Conservation (phyloP, 176 grass and related monocot species). For the Bolboschoenus planiculmis region DNA sequence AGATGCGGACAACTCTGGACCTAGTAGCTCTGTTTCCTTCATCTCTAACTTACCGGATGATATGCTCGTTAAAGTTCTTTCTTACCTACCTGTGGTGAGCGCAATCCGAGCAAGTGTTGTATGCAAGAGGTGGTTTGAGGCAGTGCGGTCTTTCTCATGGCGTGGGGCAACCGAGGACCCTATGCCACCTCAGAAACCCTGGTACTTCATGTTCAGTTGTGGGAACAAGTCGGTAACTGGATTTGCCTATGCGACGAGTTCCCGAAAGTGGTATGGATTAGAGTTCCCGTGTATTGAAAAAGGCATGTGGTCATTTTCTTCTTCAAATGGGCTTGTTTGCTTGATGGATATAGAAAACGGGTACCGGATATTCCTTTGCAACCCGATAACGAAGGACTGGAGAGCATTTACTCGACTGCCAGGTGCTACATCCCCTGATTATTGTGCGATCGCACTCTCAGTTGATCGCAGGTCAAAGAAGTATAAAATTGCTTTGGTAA, state of each 20-base stretch:
- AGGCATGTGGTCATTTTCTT: constrained; percentile 73
- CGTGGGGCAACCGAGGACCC: constrained; percentile 37
- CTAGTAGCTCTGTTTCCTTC: constrained; percentile 30
- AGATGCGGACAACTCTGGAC: background rate
- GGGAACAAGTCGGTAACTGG: constrained; percentile 55
- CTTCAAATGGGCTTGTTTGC: constrained; percentile 65
- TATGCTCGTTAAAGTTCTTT: constrained; percentile 74
- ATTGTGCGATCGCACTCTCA: constrained; percentile 60
- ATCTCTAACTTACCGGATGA: constrained; percentile 57
- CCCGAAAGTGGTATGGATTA: constrained; percentile 69
- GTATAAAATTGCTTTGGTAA: constrained; percentile 61
- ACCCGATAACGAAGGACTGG: constrained; percentile 68
- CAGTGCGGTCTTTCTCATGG: constrained; percentile 38
- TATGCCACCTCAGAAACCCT: constrained; percentile 65
- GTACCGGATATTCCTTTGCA: constrained; percentile 63
- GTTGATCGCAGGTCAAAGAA: constrained; percentile 39
- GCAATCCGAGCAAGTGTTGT: constrained; percentile 67
- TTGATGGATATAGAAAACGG: constrained; percentile 72
- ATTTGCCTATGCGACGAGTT: constrained; percentile 47
- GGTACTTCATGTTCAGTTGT: constrained; percentile 95
- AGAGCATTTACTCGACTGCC: constrained; percentile 47
- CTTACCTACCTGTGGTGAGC: constrained; percentile 62
- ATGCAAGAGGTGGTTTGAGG: constrained; percentile 72
- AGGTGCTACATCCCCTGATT: constrained; percentile 50
- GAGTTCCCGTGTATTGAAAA: constrained; percentile 87